phyloP scores from a whole-genome alignment of 176 grass and related monocot genomes.

The Melocanna baccifera region DNA sequence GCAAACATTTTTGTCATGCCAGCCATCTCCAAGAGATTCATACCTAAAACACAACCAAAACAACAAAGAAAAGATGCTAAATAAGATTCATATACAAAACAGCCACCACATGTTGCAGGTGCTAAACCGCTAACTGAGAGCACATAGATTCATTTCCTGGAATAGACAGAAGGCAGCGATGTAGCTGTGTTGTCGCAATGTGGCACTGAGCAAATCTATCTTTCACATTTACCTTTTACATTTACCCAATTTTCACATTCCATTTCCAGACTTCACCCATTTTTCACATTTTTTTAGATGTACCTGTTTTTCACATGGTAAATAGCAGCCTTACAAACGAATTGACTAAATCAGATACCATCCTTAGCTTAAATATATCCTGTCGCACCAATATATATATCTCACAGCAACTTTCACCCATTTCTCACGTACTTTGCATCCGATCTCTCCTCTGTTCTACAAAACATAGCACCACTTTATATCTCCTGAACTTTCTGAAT shows the following conservation, averaged over 20 bases:
- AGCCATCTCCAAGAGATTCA: not conserved
- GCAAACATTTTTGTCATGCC: not conserved
- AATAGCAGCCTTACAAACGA: not conserved
- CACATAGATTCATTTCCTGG: not conserved
- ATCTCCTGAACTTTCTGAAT: not conserved
- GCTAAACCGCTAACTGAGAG: not conserved
- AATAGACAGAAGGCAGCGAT: not conserved
- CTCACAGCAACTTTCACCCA: not conserved
- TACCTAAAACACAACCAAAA: not conserved
- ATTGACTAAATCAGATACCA: not conserved
- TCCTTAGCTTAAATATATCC: not conserved
- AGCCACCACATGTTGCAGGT: not conserved
- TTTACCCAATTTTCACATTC: not conserved
- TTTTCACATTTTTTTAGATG: not conserved
- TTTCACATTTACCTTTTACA: not conserved
- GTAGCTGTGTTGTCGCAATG: not conserved
- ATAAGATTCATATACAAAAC: not conserved
- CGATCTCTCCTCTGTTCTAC: not conserved
- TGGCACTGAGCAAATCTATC: not conserved
- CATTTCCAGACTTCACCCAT: not conserved
- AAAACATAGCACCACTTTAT: not conserved
- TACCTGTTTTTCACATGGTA: not conserved
- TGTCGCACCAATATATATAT: not conserved
- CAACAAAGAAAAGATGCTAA: not conserved
- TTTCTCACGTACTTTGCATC: not conserved